Percentiles rank a stretch among this genome's conserved stretches.
Evolutionary conservation across 108 stramenopile genomes (phyloP).

Genomic region (Cyclostephanos invisitatus): DNA sequence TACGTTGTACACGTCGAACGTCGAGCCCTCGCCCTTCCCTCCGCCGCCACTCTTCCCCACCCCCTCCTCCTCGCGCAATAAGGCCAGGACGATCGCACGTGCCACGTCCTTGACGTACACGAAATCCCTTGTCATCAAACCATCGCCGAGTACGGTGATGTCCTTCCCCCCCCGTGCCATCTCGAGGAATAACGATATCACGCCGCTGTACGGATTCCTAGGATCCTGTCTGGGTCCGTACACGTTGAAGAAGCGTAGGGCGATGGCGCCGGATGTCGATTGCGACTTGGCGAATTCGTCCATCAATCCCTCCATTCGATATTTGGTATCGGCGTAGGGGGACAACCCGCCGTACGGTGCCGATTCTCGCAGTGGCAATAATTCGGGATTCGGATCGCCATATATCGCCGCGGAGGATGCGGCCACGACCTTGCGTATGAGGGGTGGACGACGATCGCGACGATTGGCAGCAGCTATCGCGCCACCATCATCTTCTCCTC

Average conservation of each 20-base stretch:
- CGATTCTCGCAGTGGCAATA: constrained; percentile 37
- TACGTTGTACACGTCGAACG: constrained; percentile 80
- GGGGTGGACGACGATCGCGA: constrained; percentile 1
- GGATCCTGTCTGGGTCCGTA: constrained; percentile 85
- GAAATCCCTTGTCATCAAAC: constrained; percentile 95
- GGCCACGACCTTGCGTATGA: constrained; percentile 42
- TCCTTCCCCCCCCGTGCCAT: constrained; percentile 70
- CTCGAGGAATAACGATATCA: constrained; percentile 64
- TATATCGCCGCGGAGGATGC: constrained; percentile 50
- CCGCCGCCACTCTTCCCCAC: neutral
- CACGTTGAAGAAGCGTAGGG: constrained; percentile 88
- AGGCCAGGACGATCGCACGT: constrained; percentile 73
- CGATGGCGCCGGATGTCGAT: constrained; percentile 45
- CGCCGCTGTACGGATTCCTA: constrained; percentile 56
- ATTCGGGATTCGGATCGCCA: constrained; percentile 44
- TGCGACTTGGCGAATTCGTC: constrained; percentile 52
- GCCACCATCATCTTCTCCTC: neutral
- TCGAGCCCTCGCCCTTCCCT: constrained; percentile 27
- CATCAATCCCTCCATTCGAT: constrained; percentile 80
- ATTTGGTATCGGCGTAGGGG: constrained; percentile 88
- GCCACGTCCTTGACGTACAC: constrained; percentile 98
- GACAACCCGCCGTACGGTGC: constrained; percentile 74
- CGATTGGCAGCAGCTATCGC: too few relatives aligned
- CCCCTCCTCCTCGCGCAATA: constrained; percentile 29
- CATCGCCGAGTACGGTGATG: constrained; percentile 96